Evolutionary conservation across 805 yeast genomes (phyloP), one percentile per base, ranked within the genome.

Genomic region (Candida ascalaphidarum): DNA sequence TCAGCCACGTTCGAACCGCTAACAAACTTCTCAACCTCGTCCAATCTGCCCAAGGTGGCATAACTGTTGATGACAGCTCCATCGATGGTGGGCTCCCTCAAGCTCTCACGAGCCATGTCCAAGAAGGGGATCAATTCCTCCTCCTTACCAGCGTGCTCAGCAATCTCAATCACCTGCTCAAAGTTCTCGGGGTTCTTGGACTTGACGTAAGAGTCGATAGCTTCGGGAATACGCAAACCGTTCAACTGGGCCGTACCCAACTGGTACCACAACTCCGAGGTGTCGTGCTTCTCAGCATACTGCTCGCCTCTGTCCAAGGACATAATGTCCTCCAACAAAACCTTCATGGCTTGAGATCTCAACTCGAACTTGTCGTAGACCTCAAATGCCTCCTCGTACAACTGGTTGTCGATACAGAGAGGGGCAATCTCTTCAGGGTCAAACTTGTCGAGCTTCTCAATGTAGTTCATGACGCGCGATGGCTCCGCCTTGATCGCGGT

Each of bases 401-500:
- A 69, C 27, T 80, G 86, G 43, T 84, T 84, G 51, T 86, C 95
- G 46, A 86, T 71, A 67, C 95, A 82, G 48, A 88, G 71, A 34
- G 86, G 81, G 23, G 96, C 95, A 59, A 92, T 92, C 59, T 92
- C 98, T 39, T 75, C 76, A 22, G 95, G 92, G 54, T 92, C 96
- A 52, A 74, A 92, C 43, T 81, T 80, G 48, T 89, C 95, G 36
- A 92, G 71, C 41, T 85, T 81, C 43, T 89, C 96, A 48, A 92
- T 74, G 55, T 88, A 86, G 28, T 75, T 71, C 39, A 70, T 55
- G 28, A 92, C 96, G 60, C 82, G 81, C 6, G 89, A 66, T 46
- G 85, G 78, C 57, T 89, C 97, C 29, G 94, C 95, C 60, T 85
- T 86, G 53, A 92, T 83, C 21, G 98, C 96, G 40, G 99, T 92